phyloP scores from a whole-genome alignment of 2,329 filamentous ascomycete species.

The Aspergillus fischeri region DNA sequence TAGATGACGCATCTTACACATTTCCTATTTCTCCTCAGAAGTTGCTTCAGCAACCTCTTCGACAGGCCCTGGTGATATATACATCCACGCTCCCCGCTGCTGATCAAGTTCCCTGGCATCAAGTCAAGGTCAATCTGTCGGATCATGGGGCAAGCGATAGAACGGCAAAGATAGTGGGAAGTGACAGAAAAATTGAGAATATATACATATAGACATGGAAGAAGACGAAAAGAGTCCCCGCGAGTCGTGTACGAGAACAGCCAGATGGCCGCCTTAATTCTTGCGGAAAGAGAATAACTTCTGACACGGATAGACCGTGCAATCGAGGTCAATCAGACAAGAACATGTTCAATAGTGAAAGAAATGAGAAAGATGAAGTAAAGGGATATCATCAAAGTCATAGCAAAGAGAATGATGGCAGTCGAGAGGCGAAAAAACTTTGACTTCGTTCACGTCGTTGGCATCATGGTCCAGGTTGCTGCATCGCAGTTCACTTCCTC shows the following conservation, averaged over 20 bases:
- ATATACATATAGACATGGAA: background rate
- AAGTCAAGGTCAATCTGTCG: background rate
- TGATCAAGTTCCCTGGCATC: background rate
- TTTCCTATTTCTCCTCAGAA: background rate
- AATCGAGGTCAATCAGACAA: background rate
- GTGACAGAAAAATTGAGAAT: background rate
- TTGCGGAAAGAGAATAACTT: background rate
- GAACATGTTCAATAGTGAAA: background rate
- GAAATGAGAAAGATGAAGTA: background rate
- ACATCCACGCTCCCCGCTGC: background rate
- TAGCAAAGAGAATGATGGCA: slow-evolving; percentile 5
- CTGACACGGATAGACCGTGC: background rate
- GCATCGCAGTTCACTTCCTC: slow-evolving; percentile 73
- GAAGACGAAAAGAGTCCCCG: background rate
- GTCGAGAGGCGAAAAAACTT: slow-evolving; percentile 1
- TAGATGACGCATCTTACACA: background rate
- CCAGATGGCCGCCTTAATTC: background rate
- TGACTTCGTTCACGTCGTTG: slow-evolving; percentile 27
- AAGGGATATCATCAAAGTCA: slow-evolving; percentile 1
- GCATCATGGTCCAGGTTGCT: slow-evolving; percentile 56
- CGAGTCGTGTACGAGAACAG: background rate
- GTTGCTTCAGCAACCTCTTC: background rate
- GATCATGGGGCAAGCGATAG: background rate
- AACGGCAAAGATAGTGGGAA: background rate
- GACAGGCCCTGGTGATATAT: background rate